Evolutionary conservation across 805 yeast species (phyloP).

Genomic region (Ogataea pignaliae): DNA sequence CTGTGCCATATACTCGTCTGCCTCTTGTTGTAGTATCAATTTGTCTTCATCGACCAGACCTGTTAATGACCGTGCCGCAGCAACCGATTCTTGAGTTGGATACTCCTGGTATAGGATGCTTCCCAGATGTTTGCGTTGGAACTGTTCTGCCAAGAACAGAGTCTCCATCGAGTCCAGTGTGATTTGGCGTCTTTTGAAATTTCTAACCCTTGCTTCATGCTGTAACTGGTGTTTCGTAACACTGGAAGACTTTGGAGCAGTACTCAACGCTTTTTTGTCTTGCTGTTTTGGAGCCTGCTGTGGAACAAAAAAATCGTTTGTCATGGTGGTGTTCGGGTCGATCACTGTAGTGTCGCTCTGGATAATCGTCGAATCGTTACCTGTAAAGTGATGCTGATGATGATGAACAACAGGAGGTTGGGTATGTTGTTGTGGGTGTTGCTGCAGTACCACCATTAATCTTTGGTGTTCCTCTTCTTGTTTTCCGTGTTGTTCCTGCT

Average conservation of each 20-base stretch:
- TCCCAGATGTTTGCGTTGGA: constrained; percentile 48
- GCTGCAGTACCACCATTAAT: too few species aligned
- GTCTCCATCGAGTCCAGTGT: constrained; percentile 38
- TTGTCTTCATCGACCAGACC: constrained; percentile 18
- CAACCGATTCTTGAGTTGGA: constrained; percentile 41
- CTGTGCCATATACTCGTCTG: constrained; percentile 2
- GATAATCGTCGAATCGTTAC: constrained; percentile 23
- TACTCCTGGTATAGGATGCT: constrained; percentile 53
- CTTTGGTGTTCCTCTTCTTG: too few species aligned
- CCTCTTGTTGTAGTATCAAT: constrained; percentile 12
- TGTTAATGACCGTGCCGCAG: constrained; percentile 13
- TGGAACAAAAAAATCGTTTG: constrained; percentile 9
- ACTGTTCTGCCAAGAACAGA: constrained; percentile 34
- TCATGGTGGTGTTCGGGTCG: constrained; percentile 21
- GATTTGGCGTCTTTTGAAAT: constrained; percentile 5
- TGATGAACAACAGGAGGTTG: neutral
- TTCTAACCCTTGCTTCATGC: neutral
- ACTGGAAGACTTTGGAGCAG: too few species aligned
- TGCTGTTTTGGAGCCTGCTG: constrained; percentile 2
- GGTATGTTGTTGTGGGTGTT: neutral
- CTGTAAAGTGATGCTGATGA: constrained; percentile 4
- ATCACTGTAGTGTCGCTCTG: constrained; percentile 25
- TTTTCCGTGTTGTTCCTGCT: too few species aligned
- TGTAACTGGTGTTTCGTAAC: constrained; percentile 4
- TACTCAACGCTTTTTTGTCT: constrained; percentile 1